Evolutionary conservation across 23 red algal species (phyloP), one percentile per base, ranked within the genome.

Genomic region (Gracilaria caudata): DNA sequence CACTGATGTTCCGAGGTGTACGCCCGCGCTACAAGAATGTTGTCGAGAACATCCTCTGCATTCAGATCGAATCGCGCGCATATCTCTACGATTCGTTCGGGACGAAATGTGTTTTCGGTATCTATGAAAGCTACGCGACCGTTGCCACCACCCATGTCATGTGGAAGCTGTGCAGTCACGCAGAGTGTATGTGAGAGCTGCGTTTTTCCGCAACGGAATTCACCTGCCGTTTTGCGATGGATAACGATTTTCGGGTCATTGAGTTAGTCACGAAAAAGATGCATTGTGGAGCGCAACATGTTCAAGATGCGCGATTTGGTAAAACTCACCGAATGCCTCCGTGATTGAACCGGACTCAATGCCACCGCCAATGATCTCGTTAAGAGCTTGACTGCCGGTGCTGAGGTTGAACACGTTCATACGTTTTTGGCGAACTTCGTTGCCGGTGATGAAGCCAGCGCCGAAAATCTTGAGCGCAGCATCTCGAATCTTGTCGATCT

Each of bases 191-290:
- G 92, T 25, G 78, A 87, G 23, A 98, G 81, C 54, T 98, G 96
- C 1, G 96, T 98, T 71, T 98, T 98, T 4, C 96, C 96, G 76
- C 96, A 95, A 2, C 96, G 96, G 56, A 92, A 98, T 64, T 98
- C 96, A 19, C 93, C 90, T 92, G 28, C 12, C 0, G 23, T 60
- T 17, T 60, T 2, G 2, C 7, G 19, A 7, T 40, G 32, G 20
- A 10, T 0, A 68, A 68, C 11, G 26, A 34, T 7, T 68, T 68
- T 10, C 8, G 28, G 28, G 17, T 19, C 17, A 68, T 7, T 17
- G 61, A 2, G 20, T 41, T n/a, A 79, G 36, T 19, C 7, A 16
- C 60, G 23, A n/a, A 32, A 65, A n/a, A 32, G 29, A 32, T 65
- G 32, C 26, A 28, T 32, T 65, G 60, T 2, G 29, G 1, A 32